Conservation (phyloP, 139 green algal genomes). For the Chlorella sp. region DNA sequence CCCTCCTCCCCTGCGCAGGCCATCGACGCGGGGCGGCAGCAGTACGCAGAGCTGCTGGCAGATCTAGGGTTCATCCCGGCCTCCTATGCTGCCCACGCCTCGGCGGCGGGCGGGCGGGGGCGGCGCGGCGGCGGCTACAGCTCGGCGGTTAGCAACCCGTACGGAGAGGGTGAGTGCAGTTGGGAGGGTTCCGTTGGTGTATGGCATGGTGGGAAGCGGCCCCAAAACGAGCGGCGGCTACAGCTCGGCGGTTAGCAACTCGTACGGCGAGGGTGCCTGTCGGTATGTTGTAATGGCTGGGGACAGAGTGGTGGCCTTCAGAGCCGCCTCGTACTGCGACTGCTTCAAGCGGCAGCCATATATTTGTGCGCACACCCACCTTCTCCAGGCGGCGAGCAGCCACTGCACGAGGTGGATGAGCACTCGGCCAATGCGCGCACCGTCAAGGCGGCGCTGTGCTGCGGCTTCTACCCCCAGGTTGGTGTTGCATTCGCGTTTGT, state of each 20-base stretch:
- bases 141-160: constrained; percentile 3
- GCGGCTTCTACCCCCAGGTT: constrained; percentile 94
- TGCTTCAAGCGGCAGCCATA: no score
- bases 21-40: constrained; percentile 65
- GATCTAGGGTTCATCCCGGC: constrained; percentile 74
- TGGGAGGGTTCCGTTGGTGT: no score
- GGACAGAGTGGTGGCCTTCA: no score
- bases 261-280: no score
- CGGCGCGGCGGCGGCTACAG: not conserved
- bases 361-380: no score
- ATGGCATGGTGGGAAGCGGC: no score
- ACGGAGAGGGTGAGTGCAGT: not conserved
- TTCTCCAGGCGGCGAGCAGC: not conserved
- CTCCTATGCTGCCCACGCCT: constrained; percentile 28
- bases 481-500: constrained; percentile 11
- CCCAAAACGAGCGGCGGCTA: no score
- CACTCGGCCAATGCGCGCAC: constrained; percentile 38
- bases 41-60: constrained; percentile 76
- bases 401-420: constrained; percentile 23
- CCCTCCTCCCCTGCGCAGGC: constrained; percentile 57
- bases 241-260: no score
- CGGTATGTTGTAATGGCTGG: no score
- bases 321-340: no score
- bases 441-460: constrained; percentile 68
- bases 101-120: not conserved